These are phyloP conservation scores for Butyriboletus loyo DNA, from an alignment of 768 basidiomycete genomes.

Conservation along the genomic window DNA sequence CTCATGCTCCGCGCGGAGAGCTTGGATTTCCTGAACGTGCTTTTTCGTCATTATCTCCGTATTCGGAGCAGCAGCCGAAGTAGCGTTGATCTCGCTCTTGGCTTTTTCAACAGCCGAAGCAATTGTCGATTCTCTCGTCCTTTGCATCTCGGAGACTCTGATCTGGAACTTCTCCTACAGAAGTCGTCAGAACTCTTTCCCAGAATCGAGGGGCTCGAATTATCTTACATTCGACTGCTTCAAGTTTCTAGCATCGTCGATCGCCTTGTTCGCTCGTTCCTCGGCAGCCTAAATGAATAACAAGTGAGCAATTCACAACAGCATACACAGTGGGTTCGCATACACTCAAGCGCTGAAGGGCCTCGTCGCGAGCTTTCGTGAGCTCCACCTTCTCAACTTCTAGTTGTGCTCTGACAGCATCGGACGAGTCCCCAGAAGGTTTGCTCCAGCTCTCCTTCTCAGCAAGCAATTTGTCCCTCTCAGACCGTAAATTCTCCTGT, in stretches of 20 bases:
- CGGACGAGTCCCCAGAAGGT: constrained; percentile 25
- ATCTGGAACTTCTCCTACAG: constrained; percentile 60
- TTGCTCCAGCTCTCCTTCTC: constrained; percentile 48
- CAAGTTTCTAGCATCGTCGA: constrained; percentile 42
- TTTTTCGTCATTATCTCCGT: constrained; percentile 44
- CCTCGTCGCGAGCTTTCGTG: constrained; percentile 56
- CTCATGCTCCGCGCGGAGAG: constrained; percentile 54
- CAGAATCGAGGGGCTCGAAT: not conserved
- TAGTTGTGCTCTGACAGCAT: constrained; percentile 40
- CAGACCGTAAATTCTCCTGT: constrained; percentile 52
- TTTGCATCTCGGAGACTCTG: constrained; percentile 51
- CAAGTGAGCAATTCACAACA: not conserved
- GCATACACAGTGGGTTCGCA: not conserved
- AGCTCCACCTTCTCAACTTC: constrained; percentile 62
- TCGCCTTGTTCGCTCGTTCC: constrained; percentile 43
- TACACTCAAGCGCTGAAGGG: constrained; percentile 58
- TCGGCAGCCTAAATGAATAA: constrained; percentile 34
- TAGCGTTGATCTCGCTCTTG: constrained; percentile 41
- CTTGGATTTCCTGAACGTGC: constrained; percentile 59
- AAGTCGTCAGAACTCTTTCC: constrained; percentile 1
- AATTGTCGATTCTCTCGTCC: constrained; percentile 50
- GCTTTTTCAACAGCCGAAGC: constrained; percentile 56
- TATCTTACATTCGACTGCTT: constrained; percentile 31
- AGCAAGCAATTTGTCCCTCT: constrained; percentile 59
- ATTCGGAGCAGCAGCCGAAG: constrained; percentile 17